A percentile compares a stretch with the other conserved stretches of the same genome.
Conservation (phyloP, 2,329 filamentous ascomycete genomes). For the Cladosporium sp. region DNA sequence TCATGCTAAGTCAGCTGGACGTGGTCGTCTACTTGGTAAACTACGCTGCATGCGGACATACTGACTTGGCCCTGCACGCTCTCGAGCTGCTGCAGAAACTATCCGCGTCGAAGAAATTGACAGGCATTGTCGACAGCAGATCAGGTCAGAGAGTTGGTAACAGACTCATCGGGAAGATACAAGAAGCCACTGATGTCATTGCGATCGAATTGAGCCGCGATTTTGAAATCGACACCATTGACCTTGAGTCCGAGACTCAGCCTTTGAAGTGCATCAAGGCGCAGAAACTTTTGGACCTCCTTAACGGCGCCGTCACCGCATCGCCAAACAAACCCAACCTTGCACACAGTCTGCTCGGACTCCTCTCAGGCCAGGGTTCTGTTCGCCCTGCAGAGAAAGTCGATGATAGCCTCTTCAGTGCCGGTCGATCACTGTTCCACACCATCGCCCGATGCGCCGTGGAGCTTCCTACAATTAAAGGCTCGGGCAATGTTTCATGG, state of each 20-base stretch:
- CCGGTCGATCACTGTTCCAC: constrained; percentile 79
- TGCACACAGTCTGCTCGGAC: constrained; percentile 87
- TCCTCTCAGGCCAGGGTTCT: constrained; percentile 62
- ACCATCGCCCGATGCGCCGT: constrained; percentile 64
- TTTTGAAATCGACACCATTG: constrained; percentile 79
- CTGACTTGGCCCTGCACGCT: constrained; percentile 76
- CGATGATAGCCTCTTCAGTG: constrained; percentile 69
- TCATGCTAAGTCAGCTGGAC: constrained; percentile 75
- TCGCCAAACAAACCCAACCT: constrained; percentile 79
- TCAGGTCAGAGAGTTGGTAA: constrained; percentile 48
- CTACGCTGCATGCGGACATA: constrained; percentile 83
- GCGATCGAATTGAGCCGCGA: constrained; percentile 84
- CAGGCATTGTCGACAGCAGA: constrained; percentile 66
- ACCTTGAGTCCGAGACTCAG: constrained; percentile 69
- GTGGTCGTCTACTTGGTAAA: constrained; percentile 81
- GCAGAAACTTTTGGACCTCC: constrained; percentile 75
- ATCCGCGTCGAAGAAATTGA: constrained; percentile 78
- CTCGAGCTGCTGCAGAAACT: constrained; percentile 83
- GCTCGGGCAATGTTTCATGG: constrained; percentile 41
- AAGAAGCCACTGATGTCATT: constrained; percentile 56
- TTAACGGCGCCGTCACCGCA: constrained; percentile 76
- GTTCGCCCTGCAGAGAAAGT: constrained; percentile 70
- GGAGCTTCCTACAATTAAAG: constrained; percentile 29
- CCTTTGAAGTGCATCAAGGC: constrained; percentile 80
- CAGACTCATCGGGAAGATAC: constrained; percentile 34